Evolutionary conservation across 257 asterid genomes (phyloP).

Genomic region (Echium plantagineum): DNA sequence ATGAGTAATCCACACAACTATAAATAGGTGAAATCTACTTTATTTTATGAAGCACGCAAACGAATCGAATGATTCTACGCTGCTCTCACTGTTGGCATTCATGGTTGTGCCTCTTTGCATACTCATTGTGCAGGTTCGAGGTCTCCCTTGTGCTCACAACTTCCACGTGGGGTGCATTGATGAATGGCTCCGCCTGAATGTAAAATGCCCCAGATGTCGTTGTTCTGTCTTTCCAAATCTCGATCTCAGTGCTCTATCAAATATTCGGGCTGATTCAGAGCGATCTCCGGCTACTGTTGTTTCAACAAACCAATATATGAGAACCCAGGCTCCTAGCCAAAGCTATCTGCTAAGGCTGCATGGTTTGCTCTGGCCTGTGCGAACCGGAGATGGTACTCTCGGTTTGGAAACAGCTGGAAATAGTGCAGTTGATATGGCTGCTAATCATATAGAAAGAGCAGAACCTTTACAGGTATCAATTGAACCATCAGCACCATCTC

Average conservation of each 20-base stretch:
- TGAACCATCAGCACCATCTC: conserved; percentile 28
- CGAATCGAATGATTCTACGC: not conserved
- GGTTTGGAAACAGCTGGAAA: conserved; percentile 20
- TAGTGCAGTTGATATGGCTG: conserved; percentile 19
- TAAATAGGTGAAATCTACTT: no score
- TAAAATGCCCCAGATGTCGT: conserved; percentile 94
- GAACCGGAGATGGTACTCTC: conserved; percentile 26
- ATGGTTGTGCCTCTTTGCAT: not conserved
- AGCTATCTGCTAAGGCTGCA: conserved; percentile 66
- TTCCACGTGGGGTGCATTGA: conserved; percentile 96
- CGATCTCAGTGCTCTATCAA: conserved; percentile 77
- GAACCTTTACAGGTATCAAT: conserved; percentile 36
- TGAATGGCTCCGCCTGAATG: conserved; percentile 88
- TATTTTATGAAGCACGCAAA: not conserved
- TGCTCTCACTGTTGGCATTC: conserved; percentile 1
- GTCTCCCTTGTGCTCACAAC: conserved; percentile 97
- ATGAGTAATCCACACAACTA: not conserved
- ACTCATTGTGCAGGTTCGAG: conserved; percentile 59
- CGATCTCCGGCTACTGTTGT: conserved; percentile 33
- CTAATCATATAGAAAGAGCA: conserved; percentile 13
- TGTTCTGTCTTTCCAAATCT: conserved; percentile 93
- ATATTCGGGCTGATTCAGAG: conserved; percentile 56
- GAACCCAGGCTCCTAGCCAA: conserved; percentile 68
- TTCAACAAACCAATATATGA: conserved; percentile 49
- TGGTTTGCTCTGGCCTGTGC: conserved; percentile 59